A percentile compares a stretch with the other conserved stretches of the same genome.
These are phyloP conservation scores for Pyrus pyrifolia DNA, from an alignment of 306 rosid genomes.

Conservation along the genomic window DNA sequence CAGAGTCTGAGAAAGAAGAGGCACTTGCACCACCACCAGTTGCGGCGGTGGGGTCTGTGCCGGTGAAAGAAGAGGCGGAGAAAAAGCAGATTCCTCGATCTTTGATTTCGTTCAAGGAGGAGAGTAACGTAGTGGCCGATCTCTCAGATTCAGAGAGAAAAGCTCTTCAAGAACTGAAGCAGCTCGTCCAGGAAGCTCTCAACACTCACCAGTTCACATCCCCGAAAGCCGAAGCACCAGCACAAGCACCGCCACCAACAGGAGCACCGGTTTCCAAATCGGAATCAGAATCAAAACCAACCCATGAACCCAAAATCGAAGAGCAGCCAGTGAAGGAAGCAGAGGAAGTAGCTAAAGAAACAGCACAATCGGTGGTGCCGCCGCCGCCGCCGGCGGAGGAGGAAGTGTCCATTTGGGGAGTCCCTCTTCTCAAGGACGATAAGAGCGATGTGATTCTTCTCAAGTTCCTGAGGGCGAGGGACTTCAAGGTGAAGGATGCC, in stretches of 20 bases:
- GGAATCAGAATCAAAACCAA: constrained; percentile 1
- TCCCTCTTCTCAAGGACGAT: constrained; percentile 70
- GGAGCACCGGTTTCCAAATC: constrained; percentile 11
- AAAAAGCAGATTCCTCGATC: constrained; percentile 32
- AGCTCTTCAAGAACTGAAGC: constrained; percentile 45
- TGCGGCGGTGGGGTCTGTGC: neutral
- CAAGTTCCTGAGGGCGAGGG: constrained; percentile 83
- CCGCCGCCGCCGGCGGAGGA: neutral
- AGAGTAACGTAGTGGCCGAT: constrained; percentile 65
- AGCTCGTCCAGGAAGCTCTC: constrained; percentile 33
- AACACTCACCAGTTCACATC: constrained; percentile 18
- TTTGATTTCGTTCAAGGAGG: constrained; percentile 65
- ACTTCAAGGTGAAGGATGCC: constrained; percentile 66
- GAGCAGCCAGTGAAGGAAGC: constrained; percentile 22
- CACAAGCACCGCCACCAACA: neutral
- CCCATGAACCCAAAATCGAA: constrained; percentile 16
- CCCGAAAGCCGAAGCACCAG: neutral
- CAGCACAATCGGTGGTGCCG: neutral
- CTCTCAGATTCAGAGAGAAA: constrained; percentile 49
- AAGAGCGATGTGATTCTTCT: constrained; percentile 70
- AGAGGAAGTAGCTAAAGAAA: constrained; percentile 29
- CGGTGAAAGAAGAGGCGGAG: constrained; percentile 7
- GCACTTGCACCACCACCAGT: neutral
- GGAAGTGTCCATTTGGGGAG: constrained; percentile 69
- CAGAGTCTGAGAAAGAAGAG: constrained; percentile 3